Evolutionary conservation across 2,329 filamentous ascomycete genomes (phyloP), one percentile per base, ranked within the genome.

Genomic region (Monilinia fructicola): DNA sequence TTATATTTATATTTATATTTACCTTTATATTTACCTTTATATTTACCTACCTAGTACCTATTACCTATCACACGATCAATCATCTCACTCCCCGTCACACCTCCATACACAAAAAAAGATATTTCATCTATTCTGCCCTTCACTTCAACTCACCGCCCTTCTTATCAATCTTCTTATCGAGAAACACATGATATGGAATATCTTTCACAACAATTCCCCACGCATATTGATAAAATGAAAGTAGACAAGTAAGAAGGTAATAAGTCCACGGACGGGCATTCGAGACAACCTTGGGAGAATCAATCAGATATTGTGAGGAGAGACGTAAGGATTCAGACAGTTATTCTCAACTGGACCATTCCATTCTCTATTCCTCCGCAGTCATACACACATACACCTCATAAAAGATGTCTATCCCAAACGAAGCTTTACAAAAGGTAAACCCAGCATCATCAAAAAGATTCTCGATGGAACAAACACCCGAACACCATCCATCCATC

Each of bases 391-490:
- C n/a, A 11, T 11, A 11, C 38, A 12, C 38, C 10, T 5, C 35
- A 38, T 38, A 10, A 85, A 74, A 62, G 11, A 97, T 98, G 94
- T 92, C 94, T 65, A 95, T 98, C 73, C 90, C 93, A 64, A 97
- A 96, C 76, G 92, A 96, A 81, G 93, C 93, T 67, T 83, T 98
- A 71, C 91, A 97, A 78, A 97, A 97, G 89, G 94, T 94, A 77
- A 44, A 46, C 31, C 21, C 12, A 38, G 21, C 2, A 35, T 35
- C 44, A 35, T 18, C 53, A 4, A 16, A 38, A 26, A 11, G 10
- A 12, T 23, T 28, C 44, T n/a, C 26, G 44, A 48, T 31, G 5
- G 26, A 48, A 18, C 31, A 35, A n/a, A n/a, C n/a, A n/a, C n/a
- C n/a, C n/a, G n/a, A n/a, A n/a, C n/a, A n/a, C n/a, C n/a, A n/a